Base-by-base conservation (phyloP, 768 basidiomycete species). In the Psilocybe tampanensis region DNA sequence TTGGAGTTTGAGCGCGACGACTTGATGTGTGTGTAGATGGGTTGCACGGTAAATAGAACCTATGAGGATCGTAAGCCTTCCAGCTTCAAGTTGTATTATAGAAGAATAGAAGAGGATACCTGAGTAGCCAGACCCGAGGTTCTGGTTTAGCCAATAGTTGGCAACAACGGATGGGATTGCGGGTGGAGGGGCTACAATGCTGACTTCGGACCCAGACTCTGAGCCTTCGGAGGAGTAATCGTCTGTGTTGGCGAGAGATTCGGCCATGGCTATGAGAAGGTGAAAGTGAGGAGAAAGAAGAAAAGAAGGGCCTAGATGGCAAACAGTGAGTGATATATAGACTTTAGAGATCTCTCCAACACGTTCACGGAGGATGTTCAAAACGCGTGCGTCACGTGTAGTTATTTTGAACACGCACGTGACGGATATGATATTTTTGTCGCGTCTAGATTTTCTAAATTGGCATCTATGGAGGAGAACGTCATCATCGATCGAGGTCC, bases 1-100 rank as follows among this genome's bases (percentile, higher is more conserved):
- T 69, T 92, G 90, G 9, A 92, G 73, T 67, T 92, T 92, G 52
- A 92, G 77, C 2, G 90, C 90, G 41, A 88, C 88, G n/a, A 78
- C 68, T 42, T 86, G 77, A 18, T 77, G 74, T 2, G 74, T 86
- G 64, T 84, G 76, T 1, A 90, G 60, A 61, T 92, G 71, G 13
- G 64, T 68, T 0, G 90, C 90, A 19, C 80, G 77, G 64, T 79
- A 92, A 56, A 91, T 92, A 17, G 86, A 84, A 39, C 90, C 90
- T 91, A 60, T 22, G 39, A 13, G 44, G 21, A 24, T 24, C 12
- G 39, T 6, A 29, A 26, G 18, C 23, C 8, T 2, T 2, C 13
- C 18, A 12, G 15, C 8, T 2, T 2, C 13, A 19, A 12, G 15
- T 23, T 18, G 52, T 21, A 18, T 9, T 17, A 26, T 5, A 55